Conservation (phyloP, 495 filamentous ascomycete species). For the Saxophila tyrrhenica region DNA sequence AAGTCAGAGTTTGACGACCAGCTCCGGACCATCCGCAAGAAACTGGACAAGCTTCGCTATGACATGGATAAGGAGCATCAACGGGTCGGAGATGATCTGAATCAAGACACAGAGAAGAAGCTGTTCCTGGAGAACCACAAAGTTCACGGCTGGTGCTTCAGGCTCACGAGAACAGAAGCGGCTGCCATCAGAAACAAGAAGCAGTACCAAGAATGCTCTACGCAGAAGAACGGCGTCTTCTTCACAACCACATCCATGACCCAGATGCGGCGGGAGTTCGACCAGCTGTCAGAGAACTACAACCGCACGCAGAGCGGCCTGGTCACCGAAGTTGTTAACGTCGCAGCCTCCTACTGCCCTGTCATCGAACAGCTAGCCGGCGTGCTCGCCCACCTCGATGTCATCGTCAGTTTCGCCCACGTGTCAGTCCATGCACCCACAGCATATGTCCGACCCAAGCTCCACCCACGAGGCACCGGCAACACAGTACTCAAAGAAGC, state of each 20-base stretch:
- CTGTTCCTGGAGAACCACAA: constrained; percentile 95
- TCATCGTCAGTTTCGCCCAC: constrained; percentile 92
- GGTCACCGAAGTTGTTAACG: constrained; percentile 83
- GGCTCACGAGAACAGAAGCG: constrained; percentile 82
- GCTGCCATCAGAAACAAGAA: constrained; percentile 84
- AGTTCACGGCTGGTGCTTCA: constrained; percentile 93
- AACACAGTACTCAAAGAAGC: constrained; percentile 85
- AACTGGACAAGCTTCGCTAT: constrained; percentile 70
- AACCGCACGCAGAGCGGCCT: constrained; percentile 87
- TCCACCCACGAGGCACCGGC: constrained; percentile 85
- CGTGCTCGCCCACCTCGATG: constrained; percentile 87
- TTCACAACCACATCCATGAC: constrained; percentile 88
- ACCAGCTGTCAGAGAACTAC: constrained; percentile 90
- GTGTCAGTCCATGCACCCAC: constrained; percentile 86
- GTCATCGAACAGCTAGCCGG: constrained; percentile 83
- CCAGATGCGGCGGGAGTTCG: constrained; percentile 73
- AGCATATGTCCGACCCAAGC: constrained; percentile 79
- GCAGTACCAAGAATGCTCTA: constrained; percentile 88
- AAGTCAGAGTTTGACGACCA: constrained; percentile 96
- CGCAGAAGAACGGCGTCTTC: constrained; percentile 97
- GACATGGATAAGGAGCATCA: constrained; percentile 80
- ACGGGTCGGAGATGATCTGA: constrained; percentile 67
- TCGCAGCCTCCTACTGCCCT: constrained; percentile 89
- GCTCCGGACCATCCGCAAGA: constrained; percentile 75
- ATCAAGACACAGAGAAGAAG: constrained; percentile 93